These are phyloP conservation scores for Trypanosoma melophagium DNA, from an alignment of 208 protist species.

Conservation along the genomic window DNA sequence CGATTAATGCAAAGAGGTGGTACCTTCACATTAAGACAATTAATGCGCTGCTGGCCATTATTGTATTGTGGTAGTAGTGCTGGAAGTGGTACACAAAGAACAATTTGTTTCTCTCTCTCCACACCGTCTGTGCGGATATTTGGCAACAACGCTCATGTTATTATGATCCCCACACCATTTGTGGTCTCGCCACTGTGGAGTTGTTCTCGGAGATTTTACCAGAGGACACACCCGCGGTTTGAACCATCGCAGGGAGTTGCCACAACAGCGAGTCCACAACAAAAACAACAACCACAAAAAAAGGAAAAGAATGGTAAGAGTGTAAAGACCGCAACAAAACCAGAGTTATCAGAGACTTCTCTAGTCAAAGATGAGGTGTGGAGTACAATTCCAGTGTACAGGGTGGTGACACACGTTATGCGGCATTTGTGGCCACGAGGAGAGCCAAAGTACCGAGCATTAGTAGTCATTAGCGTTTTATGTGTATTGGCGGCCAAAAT, in stretches of 20 bases:
- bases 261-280: background rate
- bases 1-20: no score
- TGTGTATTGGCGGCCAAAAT: conserved; percentile 83
- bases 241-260: background rate
- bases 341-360: background rate
- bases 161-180: background rate
- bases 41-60: no score
- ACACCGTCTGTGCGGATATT: no score
- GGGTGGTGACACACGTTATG: conserved; percentile 75
- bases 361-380: conserved; percentile 4
- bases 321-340: background rate
- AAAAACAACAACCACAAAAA: background rate
- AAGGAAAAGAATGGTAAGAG: background rate
- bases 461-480: conserved; percentile 73
- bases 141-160: no score
- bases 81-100: background rate
- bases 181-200: conserved; percentile 1
- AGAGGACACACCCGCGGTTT: conserved; percentile 7
- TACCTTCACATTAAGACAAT: no score
- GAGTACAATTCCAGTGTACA: conserved; percentile 55
- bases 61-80: no score
- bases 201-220: conserved; percentile 4
- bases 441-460: conserved; percentile 52
- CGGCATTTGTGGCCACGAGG: conserved; percentile 82
- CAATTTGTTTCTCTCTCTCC: no score